Conservation (phyloP, 805 yeast genomes). For the Myxozyma sirexii region DNA sequence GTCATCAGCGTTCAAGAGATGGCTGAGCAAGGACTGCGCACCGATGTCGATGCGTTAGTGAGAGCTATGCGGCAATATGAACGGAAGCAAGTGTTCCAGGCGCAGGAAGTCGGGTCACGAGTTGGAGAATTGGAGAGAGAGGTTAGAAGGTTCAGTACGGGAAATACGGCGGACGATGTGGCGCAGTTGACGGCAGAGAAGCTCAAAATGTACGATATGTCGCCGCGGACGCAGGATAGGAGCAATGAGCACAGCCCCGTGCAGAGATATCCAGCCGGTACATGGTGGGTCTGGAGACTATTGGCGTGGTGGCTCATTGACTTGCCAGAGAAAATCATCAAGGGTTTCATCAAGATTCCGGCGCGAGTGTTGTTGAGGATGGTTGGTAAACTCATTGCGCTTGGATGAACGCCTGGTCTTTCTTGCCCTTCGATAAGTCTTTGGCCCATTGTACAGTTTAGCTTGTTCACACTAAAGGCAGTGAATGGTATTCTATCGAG, state of each 20-base stretch:
- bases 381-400: not conserved
- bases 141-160: constrained; percentile 2
- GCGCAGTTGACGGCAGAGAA: not conserved
- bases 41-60: not conserved
- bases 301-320: not conserved
- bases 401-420: not conserved
- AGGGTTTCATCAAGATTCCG: constrained; percentile 4
- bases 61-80: constrained; percentile 21
- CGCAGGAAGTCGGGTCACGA: constrained; percentile 4
- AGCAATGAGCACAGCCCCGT: not conserved
- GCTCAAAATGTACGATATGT: not conserved
- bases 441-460: no score
- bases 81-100: constrained; percentile 3
- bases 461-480: no score
- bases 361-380: not conserved
- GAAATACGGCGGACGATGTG: not conserved
- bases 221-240: not conserved
- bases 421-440: not conserved
- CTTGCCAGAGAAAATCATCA: not conserved
- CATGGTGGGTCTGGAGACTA: not conserved
- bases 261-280: not conserved
- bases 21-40: not conserved
- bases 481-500: not conserved
- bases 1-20: not conserved
- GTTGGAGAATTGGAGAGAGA: constrained; percentile 8